Base-by-base conservation (phyloP, 257 asterid genomes). In the Leonotis leonurus region DNA sequence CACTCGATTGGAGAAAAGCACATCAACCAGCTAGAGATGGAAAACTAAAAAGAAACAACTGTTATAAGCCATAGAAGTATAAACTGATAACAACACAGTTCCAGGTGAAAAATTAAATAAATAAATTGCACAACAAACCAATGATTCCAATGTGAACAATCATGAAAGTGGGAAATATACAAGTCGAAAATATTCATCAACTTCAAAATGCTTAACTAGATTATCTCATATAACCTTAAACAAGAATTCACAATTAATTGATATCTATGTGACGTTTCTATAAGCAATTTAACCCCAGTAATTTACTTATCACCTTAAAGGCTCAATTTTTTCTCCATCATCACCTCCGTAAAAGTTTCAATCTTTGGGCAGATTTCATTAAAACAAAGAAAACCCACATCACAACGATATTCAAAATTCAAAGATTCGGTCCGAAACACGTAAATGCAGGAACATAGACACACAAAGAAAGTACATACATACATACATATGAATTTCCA, bases 311-410 rank as follows among this genome's bases (percentile, higher is more conserved):
- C 67, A 20, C 43, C 61, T 48, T 4, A 56, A 40, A 66, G 51
- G 21, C n/a, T 56, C 51, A 25, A 3, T 56, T 25, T 61, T 62
- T 25, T 32, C n/a, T n/a, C 59, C 49, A 46, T 9, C 52, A 62
- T 17, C 71, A 57, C 17, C 17, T 5, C 6, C 50, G 20, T 56
- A 2, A 50, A 70, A 67, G 56, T 44, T 62, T 46, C 8, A 56
- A 51, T 55, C 62, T 45, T 67, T 41, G 27, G 24, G 61, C 40
- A 55, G 67, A 50, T 70, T 75, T 71, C 68, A 50, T 48, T 60
- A 21, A 41, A 71, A 62, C 7, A 48, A 61, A 52, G 53, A 62
- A 66, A 75, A 35, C 77, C 80, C 80, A 62, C 66, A 63, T 56
- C 66, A 62, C 0, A 33, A 67, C 14, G 13, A 51, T 14, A 67